Base-by-base conservation (phyloP, 176 grass and related monocot genomes). In the Bolboschoenus planiculmis region DNA sequence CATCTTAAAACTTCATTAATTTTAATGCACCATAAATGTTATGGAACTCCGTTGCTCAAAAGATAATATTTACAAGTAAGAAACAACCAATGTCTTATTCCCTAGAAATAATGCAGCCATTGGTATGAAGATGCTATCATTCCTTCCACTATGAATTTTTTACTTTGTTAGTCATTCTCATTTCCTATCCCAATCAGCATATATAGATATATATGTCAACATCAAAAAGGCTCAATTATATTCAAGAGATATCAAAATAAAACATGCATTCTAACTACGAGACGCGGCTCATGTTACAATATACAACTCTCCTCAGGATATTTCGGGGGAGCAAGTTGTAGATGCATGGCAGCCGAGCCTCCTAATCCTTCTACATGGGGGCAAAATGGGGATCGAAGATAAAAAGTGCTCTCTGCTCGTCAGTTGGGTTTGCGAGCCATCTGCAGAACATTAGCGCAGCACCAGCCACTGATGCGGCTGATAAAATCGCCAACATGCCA, bases 341-440 rank as follows among this genome's bases (percentile, higher is more conserved):
- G 64, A 33, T 67, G 16, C 33, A 66, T 33, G 14, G 30, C 34
- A 2, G 14, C 63, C 37, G 1, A 67, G 63, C 34, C 63, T 67
- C 18, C 30, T 42, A 53, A 53, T 48, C 27, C 56, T 44, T 68
- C 10, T 44, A 74, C 71, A 29, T 30, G 40, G 80, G 11, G 18
- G 75, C 50, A 72, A 89, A 91, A 46, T 87, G 86, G 33, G 83
- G 84, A 88, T 98, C 89, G 51, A 80, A 91, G 67, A 88, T 88
- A 86, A 98, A 95, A 20, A 95, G 92, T 75, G 93, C 62, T 78
- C 87, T 91, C 67, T 98, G 96, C 24, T 90, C 68, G n/a, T 98
- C 90, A 30, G 96, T 98, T 66, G 96, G 96, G 86, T 98, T 98
- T 47, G 79, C 56, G 13, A 98, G 73, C 96, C 96, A 98, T 35